A percentile compares a stretch with the other conserved stretches of the same genome.
phyloP scores from a whole-genome alignment of 306 rosid species.

The Trifolium subterraneum region DNA sequence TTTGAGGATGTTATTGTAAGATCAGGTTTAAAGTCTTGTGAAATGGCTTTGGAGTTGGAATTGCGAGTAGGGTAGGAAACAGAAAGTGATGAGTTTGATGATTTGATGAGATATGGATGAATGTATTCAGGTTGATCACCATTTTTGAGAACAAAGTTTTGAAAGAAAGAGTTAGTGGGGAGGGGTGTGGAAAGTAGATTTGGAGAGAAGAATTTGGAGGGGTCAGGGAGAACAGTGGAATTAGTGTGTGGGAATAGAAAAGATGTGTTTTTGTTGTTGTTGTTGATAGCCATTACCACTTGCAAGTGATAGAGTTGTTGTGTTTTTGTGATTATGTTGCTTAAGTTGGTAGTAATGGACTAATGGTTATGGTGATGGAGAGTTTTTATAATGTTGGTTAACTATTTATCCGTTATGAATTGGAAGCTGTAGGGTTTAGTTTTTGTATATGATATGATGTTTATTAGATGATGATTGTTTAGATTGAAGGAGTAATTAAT shows the following conservation, averaged over 20 bases:
- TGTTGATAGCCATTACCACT: neutral
- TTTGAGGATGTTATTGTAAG: neutral
- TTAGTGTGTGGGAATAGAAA: neutral
- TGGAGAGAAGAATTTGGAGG: neutral
- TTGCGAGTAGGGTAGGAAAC: neutral
- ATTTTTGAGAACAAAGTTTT: neutral
- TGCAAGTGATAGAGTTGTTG: neutral
- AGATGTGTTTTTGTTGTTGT: neutral
- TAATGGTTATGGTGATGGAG: no score
- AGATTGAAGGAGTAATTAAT: no score
- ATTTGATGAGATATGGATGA: neutral
- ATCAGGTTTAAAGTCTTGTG: neutral
- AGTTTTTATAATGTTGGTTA: no score
- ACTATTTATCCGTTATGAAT: no score
- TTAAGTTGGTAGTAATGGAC: no score
- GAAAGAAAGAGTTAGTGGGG: constrained; percentile 3
- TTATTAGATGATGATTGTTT: no score
- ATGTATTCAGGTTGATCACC: constrained; percentile 8
- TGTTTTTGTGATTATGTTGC: neutral
- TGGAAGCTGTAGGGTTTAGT: no score
- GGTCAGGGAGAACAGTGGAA: neutral
- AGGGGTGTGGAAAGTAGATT: constrained; percentile 4
- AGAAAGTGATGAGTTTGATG: neutral
- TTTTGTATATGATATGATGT: no score
- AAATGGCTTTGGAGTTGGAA: neutral